phyloP scores from a whole-genome alignment of 257 asterid genomes.

The Penstemon newberryi region DNA sequence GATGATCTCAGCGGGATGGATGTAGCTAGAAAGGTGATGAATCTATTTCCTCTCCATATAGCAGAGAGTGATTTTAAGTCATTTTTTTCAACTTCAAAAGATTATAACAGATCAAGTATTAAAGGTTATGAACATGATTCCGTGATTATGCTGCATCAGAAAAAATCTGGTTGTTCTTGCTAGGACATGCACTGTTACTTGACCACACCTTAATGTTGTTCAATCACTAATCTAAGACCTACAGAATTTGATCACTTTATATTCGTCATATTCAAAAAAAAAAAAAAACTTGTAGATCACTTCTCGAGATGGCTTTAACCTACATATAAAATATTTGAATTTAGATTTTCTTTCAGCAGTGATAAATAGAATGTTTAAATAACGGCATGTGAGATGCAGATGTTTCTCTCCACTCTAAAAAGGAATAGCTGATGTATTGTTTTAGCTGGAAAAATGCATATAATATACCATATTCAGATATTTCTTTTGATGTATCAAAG shows the following conservation, averaged over 20 bases:
- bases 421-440: neutral
- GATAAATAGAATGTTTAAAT: neutral
- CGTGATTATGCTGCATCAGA: constrained; percentile 11
- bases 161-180: neutral
- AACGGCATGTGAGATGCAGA: constrained; percentile 5
- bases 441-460: constrained; percentile 6
- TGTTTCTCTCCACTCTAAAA: neutral
- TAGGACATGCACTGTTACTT: neutral
- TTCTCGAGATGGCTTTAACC: constrained; percentile 4
- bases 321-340: neutral
- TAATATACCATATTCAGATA: neutral
- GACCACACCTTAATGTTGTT: neutral
- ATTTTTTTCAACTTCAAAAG: neutral
- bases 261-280: neutral
- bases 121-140: constrained; percentile 5
- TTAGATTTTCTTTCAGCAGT: neutral
- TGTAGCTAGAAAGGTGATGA: constrained; percentile 89
- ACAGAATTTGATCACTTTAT: constrained; percentile 10
- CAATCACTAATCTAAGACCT: constrained; percentile 8
- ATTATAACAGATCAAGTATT: constrained; percentile 7
- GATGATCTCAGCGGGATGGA: constrained; percentile 98
- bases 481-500: constrained; percentile 25
- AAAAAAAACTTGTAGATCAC: constrained; percentile 6
- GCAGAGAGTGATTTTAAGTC: constrained; percentile 15
- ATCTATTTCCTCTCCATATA: constrained; percentile 21